Evolutionary conservation across 2,329 filamentous ascomycete species (phyloP).

Genomic region (Xylariaceae sp.): DNA sequence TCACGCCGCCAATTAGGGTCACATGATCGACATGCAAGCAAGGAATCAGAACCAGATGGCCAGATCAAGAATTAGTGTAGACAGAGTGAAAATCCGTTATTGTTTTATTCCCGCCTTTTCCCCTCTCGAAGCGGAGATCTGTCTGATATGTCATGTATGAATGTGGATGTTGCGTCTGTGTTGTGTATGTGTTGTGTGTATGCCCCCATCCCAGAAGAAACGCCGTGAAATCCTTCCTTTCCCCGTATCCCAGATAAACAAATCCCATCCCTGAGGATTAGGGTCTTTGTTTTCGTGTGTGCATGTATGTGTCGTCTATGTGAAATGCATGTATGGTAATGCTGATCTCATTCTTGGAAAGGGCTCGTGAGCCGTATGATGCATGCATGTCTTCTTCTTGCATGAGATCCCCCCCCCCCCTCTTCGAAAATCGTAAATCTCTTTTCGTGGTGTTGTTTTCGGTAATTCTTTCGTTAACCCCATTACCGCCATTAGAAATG

Average conservation of each 20-base stretch:
- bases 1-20: too few relatives aligned
- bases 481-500: not conserved
- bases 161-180: not conserved
- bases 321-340: slow-evolving; percentile 2
- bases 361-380: too few relatives aligned
- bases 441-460: not conserved
- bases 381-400: too few relatives aligned
- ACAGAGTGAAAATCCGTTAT: too few relatives aligned
- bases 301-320: slow-evolving; percentile 10
- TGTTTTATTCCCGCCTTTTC: too few relatives aligned
- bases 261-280: slow-evolving; percentile 15
- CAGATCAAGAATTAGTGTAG: too few relatives aligned
- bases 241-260: not conserved
- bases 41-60: too few relatives aligned
- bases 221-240: not conserved
- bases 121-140: too few relatives aligned
- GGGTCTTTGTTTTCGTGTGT: not conserved
- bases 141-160: not conserved
- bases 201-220: not conserved
- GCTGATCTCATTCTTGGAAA: not conserved
- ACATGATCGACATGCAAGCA: too few relatives aligned
- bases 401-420: too few relatives aligned
- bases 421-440: not conserved
- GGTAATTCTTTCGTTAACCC: slow-evolving; percentile 9
- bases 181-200: too few relatives aligned